Conservation (phyloP, 352 stramenopile species). For the Globisporangium nunn region DNA sequence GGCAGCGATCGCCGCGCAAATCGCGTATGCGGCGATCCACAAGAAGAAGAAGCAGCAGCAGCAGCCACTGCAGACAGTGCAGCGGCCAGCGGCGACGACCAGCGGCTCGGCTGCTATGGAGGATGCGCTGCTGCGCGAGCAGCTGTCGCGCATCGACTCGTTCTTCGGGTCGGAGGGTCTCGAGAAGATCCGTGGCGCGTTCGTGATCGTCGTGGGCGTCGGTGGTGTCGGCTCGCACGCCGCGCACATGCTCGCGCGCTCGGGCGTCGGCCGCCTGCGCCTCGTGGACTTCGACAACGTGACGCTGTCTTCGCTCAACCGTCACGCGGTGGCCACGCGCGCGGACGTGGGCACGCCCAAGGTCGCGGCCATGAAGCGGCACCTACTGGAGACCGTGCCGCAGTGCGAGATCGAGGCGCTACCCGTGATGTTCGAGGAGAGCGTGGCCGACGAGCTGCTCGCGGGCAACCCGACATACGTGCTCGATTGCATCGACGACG, state of each 20-base stretch:
- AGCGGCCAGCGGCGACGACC: background rate
- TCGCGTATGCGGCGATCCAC: constrained; percentile 24
- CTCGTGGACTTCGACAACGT: constrained; percentile 99
- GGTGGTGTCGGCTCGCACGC: constrained; percentile 96
- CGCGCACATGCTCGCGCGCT: constrained; percentile 96
- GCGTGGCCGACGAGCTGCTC: constrained; percentile 75
- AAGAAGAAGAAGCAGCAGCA: constrained; percentile 13
- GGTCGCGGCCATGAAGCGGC: constrained; percentile 78
- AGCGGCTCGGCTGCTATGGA: constrained; percentile 31
- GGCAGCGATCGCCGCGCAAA: constrained; percentile 34
- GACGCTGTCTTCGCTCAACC: constrained; percentile 97
- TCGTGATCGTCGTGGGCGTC: constrained; percentile 94
- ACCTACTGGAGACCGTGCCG: constrained; percentile 63
- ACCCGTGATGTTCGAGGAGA: constrained; percentile 88
- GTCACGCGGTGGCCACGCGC: constrained; percentile 95
- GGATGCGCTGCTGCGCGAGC: constrained; percentile 58
- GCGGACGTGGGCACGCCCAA: constrained; percentile 96
- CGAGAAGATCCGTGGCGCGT: constrained; percentile 77
- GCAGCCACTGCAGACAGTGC: background rate
- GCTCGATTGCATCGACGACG: constrained; percentile 99
- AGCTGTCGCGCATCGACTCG: constrained; percentile 89
- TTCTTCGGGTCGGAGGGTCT: constrained; percentile 95
- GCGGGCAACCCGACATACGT: constrained; percentile 89
- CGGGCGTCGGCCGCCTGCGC: constrained; percentile 91
- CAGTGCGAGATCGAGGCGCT: constrained; percentile 85